A percentile compares a stretch with the other conserved stretches of the same genome.
phyloP scores from a whole-genome alignment of 2,329 filamentous ascomycete species.

The Diaporthe capsici region DNA sequence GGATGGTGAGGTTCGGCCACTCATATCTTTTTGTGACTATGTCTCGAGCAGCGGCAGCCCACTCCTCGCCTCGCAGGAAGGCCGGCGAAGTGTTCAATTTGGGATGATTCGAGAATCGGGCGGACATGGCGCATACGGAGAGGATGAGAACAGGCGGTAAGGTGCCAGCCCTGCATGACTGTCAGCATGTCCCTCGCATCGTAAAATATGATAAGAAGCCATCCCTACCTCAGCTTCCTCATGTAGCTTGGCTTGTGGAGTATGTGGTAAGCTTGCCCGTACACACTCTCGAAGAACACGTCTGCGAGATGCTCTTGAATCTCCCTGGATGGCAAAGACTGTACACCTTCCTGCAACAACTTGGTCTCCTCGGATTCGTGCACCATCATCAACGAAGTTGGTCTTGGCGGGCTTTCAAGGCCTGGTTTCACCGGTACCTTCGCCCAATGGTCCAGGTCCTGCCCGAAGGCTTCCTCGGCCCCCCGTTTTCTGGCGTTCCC shows the following conservation, averaged over 20 bases:
- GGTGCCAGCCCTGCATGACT: slow-evolving; percentile 72
- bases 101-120: slow-evolving; percentile 92
- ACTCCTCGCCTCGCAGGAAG: slow-evolving; percentile 91
- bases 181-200: slow-evolving; percentile 36
- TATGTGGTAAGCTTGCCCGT: slow-evolving; percentile 94
- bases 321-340: slow-evolving; percentile 86
- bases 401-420: slow-evolving; percentile 61
- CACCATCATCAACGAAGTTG: slow-evolving; percentile 65
- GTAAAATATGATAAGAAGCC: slow-evolving; percentile 22
- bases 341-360: slow-evolving; percentile 84
- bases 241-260: slow-evolving; percentile 98
- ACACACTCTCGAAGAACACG: slow-evolving; percentile 95
- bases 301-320: slow-evolving; percentile 94
- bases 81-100: slow-evolving; percentile 81
- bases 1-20: slow-evolving; percentile 94
- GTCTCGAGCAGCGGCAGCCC: slow-evolving; percentile 88
- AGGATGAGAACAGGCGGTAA: slow-evolving; percentile 91
- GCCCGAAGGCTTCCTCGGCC: slow-evolving; percentile 89
- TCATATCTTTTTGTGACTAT: slow-evolving; percentile 92
- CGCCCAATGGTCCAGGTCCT: slow-evolving; percentile 86
- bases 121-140: slow-evolving; percentile 96
- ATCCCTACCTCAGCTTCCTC: slow-evolving; percentile 79
- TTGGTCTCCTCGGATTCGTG: slow-evolving; percentile 81
- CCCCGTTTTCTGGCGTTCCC: slow-evolving; percentile 81
- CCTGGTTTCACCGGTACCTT: slow-evolving; percentile 68